Evolutionary conservation across 139 green algal genomes (phyloP).

Genomic region (Haematococcus sp.): DNA sequence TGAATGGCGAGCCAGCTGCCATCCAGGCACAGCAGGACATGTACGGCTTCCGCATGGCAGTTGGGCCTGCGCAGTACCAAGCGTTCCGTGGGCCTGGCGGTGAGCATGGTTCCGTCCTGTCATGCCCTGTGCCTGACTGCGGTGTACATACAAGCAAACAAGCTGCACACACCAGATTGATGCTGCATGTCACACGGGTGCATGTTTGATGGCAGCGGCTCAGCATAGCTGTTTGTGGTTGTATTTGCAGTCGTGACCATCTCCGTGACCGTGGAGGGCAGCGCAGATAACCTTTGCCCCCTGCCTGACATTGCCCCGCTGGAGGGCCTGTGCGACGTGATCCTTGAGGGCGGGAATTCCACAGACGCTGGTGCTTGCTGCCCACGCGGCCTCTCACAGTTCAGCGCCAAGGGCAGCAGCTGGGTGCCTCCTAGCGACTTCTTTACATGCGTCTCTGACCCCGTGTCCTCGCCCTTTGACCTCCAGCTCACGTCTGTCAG

Average conservation of each 20-base stretch:
- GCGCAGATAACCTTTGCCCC: slow-evolving; percentile 20
- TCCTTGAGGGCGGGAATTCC: slow-evolving; percentile 15
- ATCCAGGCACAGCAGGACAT: slow-evolving; percentile 12
- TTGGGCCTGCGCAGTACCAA: background rate
- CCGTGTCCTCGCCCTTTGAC: background rate
- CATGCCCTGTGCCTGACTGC: no score
- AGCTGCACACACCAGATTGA: background rate
- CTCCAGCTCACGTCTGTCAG: slow-evolving; percentile 2
- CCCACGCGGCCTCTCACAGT: slow-evolving; percentile 11
- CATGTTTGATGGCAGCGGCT: no score
- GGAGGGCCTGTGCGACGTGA: slow-evolving; percentile 23
- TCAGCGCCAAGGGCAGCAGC: background rate
- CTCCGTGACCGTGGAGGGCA: slow-evolving; percentile 22
- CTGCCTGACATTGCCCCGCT: slow-evolving; percentile 14
- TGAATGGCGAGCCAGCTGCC: slow-evolving; percentile 16
- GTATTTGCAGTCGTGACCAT: slow-evolving; percentile 18
- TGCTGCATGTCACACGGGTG: no score
- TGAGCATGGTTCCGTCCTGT: slow-evolving; percentile 3
- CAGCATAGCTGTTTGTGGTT: no score
- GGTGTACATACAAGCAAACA: no score
- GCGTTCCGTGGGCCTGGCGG: slow-evolving; percentile 3
- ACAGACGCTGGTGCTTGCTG: slow-evolving; percentile 23
- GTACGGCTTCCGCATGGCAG: background rate
- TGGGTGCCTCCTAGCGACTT: background rate
- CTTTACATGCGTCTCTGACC: slow-evolving; percentile 16